Base-by-base conservation (phyloP, 164 flowering plant genomes). In the Vitis rupestris region DNA sequence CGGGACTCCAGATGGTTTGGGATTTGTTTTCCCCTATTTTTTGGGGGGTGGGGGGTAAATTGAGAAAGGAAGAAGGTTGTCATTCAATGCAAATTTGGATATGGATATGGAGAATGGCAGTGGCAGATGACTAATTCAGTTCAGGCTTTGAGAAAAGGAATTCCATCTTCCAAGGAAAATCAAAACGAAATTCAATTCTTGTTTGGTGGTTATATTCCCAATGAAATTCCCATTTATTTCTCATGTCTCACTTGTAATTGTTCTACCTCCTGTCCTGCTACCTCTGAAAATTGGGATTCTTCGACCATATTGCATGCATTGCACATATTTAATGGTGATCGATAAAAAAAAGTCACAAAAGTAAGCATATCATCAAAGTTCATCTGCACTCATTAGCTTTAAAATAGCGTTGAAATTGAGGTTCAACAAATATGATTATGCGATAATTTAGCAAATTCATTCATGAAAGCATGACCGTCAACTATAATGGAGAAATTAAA, bases 71-170 rank as follows among this genome's bases (percentile, higher is more conserved):
- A 57, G n/a, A 11, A 16, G 3, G 1, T 7, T 49, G n/a, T 9
- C 51, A 8, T 47, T 63, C 14, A 48, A 63, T 49, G 52, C 29
- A 9, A 6, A 37, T 37, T 3, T 37, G 44, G 44, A 50, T 17
- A 15, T 49, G 29, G 53, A n/a, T 47, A 47, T 62, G 65, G 51
- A 2, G 15, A 12, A 31, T 13, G 53, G 15, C 53, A 53, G 53
- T 17, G 29, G 55, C 53, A 17, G 27, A 16, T 7, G 12, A n/a
- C 14, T n/a, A 16, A 44, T 10, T 50, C 19, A 16, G 11, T n/a
- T 54, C 17, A 50, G 59, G 72, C 75, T 62, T 76, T 72, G 79
- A 72, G 69, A 76, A 71, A 72, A 64, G 75, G 66, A 68, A 72
- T 76, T 62, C 12, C 75, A 50, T 11, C 2, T 64, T 63, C 49